phyloP scores from a whole-genome alignment of 768 basidiomycete species.

The Tulasnella sp. region DNA sequence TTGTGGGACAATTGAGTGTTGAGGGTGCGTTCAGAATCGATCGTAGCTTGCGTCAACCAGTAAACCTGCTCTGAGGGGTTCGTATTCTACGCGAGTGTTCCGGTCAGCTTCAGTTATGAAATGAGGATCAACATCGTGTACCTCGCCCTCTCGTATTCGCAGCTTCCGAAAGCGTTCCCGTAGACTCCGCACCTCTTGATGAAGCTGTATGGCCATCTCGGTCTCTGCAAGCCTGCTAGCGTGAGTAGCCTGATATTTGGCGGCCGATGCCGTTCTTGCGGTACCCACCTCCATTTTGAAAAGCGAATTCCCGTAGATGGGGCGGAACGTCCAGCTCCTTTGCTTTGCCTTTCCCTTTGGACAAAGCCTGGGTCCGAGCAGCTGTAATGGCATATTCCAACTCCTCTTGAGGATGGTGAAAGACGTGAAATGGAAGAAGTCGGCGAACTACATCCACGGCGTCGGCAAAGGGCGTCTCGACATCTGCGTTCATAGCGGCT shows the following conservation, averaged over 20 bases:
- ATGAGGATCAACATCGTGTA: constrained; percentile 6
- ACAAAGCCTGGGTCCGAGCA: neutral
- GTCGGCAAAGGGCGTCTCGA: constrained; percentile 58
- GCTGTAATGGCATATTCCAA: constrained; percentile 29
- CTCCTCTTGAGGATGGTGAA: constrained; percentile 64
- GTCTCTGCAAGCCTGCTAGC: too few species aligned
- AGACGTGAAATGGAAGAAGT: constrained; percentile 70
- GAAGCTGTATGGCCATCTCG: constrained; percentile 56
- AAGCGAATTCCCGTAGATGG: constrained; percentile 1
- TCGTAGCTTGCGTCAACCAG: constrained; percentile 47
- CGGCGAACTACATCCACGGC: constrained; percentile 54
- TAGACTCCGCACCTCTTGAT: constrained; percentile 45
- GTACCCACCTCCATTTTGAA: constrained; percentile 1
- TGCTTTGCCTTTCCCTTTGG: constrained; percentile 60
- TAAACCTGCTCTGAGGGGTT: constrained; percentile 56
- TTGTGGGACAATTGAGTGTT: constrained; percentile 46
- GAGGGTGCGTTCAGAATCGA: constrained; percentile 59
- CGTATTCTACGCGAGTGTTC: constrained; percentile 36
- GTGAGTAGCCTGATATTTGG: too few species aligned
- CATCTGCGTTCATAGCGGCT: constrained; percentile 50
- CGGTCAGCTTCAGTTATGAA: neutral
- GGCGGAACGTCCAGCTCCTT: constrained; percentile 21
- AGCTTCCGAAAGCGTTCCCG: constrained; percentile 49
- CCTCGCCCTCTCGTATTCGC: constrained; percentile 47
- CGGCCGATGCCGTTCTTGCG: too few species aligned